Conservation (phyloP, 345 rosid genomes). For the Arabis hirsuta region DNA sequence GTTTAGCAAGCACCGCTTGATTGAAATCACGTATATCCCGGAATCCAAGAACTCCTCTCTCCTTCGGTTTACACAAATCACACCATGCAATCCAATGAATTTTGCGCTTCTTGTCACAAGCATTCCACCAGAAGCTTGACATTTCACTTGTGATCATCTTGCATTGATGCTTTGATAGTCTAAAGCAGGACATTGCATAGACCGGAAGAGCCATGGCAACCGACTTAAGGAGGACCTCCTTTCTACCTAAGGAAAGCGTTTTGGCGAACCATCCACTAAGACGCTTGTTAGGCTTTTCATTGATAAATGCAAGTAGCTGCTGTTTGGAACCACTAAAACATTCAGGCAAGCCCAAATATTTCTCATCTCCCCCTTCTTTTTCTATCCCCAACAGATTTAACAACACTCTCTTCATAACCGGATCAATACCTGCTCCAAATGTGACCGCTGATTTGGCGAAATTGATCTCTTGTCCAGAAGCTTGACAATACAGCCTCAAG, state of each 20-base stretch:
- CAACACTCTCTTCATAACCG: too few species aligned
- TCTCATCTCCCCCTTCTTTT: too few species aligned
- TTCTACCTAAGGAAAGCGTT: too few species aligned
- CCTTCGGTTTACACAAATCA: not conserved
- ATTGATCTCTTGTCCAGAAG: too few species aligned
- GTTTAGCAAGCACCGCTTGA: not conserved
- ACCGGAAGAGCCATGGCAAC: too few species aligned
- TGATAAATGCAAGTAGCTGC: not conserved
- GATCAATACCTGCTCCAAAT: too few species aligned
- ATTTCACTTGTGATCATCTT: not conserved
- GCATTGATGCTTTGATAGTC: not conserved
- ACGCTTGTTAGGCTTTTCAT: not conserved
- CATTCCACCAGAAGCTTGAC: too few species aligned
- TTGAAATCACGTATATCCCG: not conserved
- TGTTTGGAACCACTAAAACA: not conserved
- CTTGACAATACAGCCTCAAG: too few species aligned
- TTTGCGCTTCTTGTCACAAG: not conserved
- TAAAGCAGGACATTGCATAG: not conserved
- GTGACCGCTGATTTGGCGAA: too few species aligned
- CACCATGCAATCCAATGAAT: not conserved
- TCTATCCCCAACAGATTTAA: too few species aligned
- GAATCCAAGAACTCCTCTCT: not conserved
- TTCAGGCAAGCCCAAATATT: not conserved
- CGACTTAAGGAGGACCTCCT: too few species aligned
- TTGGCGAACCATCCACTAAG: too few species aligned